Conservation (phyloP, 2,329 filamentous ascomycete species). For the Ramularia collo-cygni region DNA sequence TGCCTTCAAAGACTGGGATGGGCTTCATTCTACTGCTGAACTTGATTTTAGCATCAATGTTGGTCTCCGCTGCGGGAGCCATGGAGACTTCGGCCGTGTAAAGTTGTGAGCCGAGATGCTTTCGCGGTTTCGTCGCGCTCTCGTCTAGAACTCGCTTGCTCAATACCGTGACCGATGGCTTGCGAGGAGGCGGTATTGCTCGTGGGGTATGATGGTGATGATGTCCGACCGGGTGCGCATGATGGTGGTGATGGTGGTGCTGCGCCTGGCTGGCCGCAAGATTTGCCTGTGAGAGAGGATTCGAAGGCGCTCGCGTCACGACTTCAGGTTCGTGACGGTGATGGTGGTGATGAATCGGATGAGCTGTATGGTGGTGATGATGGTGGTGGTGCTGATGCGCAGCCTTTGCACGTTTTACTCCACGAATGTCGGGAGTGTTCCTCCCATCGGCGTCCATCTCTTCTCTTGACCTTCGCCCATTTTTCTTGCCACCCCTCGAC, state of each 20-base stretch:
- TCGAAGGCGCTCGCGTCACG: slow-evolving; percentile 25
- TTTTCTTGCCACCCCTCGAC: slow-evolving; percentile 43
- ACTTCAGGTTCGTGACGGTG: slow-evolving; percentile 28
- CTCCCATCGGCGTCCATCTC: slow-evolving; percentile 48
- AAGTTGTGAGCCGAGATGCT: slow-evolving; percentile 76
- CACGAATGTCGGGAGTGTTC: slow-evolving; percentile 43
- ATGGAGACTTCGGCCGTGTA: slow-evolving; percentile 63
- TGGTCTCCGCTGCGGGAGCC: slow-evolving; percentile 29
- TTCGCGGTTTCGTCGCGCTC: slow-evolving; percentile 62
- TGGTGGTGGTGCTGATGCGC: slow-evolving; percentile 49
- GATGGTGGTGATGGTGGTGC: slow-evolving; percentile 32
- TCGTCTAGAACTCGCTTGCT: slow-evolving; percentile 66
- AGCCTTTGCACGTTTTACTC: slow-evolving; percentile 55
- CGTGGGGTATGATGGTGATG: slow-evolving; percentile 32
- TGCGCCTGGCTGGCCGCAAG: slow-evolving; percentile 18
- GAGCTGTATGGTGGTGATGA: slow-evolving; percentile 45
- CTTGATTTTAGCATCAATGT: slow-evolving; percentile 48
- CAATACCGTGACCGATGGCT: slow-evolving; percentile 59
- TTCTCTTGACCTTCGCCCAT: slow-evolving; percentile 65
- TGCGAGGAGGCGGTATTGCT: slow-evolving; percentile 41
- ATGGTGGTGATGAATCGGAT: slow-evolving; percentile 41
- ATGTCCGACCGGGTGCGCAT: slow-evolving; percentile 28
- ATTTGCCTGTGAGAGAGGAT: slow-evolving; percentile 26
- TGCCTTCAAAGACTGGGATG: slow-evolving; percentile 67
- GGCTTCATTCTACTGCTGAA: slow-evolving; percentile 59